Evolutionary conservation across 2,329 filamentous ascomycete genomes (phyloP).

Genomic region (Dactylellina cionopaga): DNA sequence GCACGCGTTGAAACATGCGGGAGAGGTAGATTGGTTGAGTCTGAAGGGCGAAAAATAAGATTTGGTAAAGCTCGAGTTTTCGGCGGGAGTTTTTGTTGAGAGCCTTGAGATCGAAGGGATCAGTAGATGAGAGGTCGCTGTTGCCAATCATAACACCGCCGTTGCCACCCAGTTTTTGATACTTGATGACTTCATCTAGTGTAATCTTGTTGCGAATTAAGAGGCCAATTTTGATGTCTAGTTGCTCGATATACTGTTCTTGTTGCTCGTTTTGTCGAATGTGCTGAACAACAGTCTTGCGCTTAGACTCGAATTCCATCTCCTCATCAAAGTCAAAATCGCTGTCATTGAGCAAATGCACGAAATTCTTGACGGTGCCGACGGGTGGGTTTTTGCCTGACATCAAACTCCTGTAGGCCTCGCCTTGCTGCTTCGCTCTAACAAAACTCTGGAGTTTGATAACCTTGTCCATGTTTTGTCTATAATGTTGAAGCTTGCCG

Average conservation of each 20-base stretch:
- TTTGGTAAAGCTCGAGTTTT: slow-evolving; percentile 96
- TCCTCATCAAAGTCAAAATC: slow-evolving; percentile 99
- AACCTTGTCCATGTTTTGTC: slow-evolving; percentile 98
- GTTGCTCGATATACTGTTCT: slow-evolving; percentile 96
- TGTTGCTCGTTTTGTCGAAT: slow-evolving; percentile 96
- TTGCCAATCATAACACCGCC: slow-evolving; percentile 86
- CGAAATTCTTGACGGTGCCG: slow-evolving; percentile 96
- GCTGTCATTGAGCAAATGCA: slow-evolving; percentile 95
- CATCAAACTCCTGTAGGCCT: slow-evolving; percentile 95
- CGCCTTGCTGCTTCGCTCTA: slow-evolving; percentile 90
- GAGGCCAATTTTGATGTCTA: slow-evolving; percentile 98
- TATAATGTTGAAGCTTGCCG: slow-evolving; percentile 82
- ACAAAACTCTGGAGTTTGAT: slow-evolving; percentile 99
- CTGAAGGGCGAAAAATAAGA: slow-evolving; percentile 95
- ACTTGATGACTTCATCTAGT: slow-evolving; percentile 93
- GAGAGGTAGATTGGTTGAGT: slow-evolving; percentile 96
- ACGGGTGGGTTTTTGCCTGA: slow-evolving; percentile 93
- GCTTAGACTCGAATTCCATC: slow-evolving; percentile 91
- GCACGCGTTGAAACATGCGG: slow-evolving; percentile 82
- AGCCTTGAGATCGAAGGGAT: slow-evolving; percentile 95
- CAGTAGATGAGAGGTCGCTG: slow-evolving; percentile 84
- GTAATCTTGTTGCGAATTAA: slow-evolving; percentile 99
- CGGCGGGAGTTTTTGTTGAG: slow-evolving; percentile 95
- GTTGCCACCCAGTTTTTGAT: slow-evolving; percentile 93
- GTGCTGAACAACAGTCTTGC: slow-evolving; percentile 96